Percentiles rank a stretch among this genome's conserved stretches.
These are phyloP conservation scores for Neofusicoccum umdonicola DNA, from an alignment of 2,329 filamentous ascomycete species.

Conservation along the genomic window DNA sequence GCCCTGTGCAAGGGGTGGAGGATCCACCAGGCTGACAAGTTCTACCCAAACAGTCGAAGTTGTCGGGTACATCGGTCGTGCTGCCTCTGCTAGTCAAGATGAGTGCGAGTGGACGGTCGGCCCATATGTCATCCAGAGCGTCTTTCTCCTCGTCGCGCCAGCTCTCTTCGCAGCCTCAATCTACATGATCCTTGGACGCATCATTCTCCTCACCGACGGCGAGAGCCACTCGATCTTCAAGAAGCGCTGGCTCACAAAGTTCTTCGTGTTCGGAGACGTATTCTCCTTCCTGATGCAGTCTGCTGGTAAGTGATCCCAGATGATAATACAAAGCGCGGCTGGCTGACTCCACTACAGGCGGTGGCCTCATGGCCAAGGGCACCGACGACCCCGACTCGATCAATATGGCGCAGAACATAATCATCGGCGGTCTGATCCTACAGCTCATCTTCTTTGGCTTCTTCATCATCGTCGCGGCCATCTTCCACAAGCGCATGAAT, in stretches of 20 bases:
- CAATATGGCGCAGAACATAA: constrained; percentile 1
- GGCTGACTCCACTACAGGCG: background rate
- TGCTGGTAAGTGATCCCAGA: background rate
- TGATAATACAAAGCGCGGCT: background rate
- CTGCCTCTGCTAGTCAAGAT: constrained; percentile 28
- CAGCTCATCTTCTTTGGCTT: constrained; percentile 34
- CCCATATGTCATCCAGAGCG: constrained; percentile 44
- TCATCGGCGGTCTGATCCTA: constrained; percentile 30
- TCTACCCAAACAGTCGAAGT: constrained; percentile 42
- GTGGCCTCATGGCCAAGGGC: constrained; percentile 4
- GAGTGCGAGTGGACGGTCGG: constrained; percentile 27
- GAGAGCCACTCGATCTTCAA: constrained; percentile 36
- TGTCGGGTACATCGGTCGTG: constrained; percentile 51
- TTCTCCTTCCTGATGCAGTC: constrained; percentile 43
- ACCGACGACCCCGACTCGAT: background rate
- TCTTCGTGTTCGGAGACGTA: constrained; percentile 45
- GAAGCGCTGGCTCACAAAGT: constrained; percentile 38
- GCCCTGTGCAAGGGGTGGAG: background rate
- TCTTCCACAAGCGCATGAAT: constrained; percentile 27
- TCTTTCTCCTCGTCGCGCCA: constrained; percentile 47
- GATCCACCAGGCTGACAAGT: background rate
- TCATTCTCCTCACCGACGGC: constrained; percentile 36
- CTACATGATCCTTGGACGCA: constrained; percentile 45
- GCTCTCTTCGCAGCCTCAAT: constrained; percentile 49
- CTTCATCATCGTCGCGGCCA: constrained; percentile 30